Evolutionary conservation across 2,329 filamentous ascomycete genomes (phyloP).

Genomic region (Penicillium concentricum): DNA sequence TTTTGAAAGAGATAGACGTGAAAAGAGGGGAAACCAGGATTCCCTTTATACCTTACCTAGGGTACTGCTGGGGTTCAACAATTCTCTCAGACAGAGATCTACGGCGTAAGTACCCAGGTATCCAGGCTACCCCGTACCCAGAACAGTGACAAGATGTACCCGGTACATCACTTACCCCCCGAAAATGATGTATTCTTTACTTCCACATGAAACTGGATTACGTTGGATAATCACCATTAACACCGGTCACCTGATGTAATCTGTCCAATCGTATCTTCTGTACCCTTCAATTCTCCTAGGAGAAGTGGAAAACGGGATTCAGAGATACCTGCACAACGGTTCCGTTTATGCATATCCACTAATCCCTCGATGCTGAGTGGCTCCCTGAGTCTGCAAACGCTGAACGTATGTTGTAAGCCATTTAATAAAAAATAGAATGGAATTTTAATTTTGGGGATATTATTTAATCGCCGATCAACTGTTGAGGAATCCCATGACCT

Average conservation of each 20-base stretch:
- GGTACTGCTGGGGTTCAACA: too few relatives aligned
- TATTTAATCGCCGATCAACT: constrained; percentile 3
- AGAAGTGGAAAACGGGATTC: neutral
- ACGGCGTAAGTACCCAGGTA: constrained; percentile 11
- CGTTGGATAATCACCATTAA: too few relatives aligned
- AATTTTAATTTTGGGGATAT: neutral
- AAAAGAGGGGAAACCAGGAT: neutral
- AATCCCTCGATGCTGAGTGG: constrained; percentile 8
- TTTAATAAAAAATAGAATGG: neutral
- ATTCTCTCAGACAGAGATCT: constrained; percentile 8
- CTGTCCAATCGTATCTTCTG: too few relatives aligned
- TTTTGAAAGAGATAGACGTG: neutral
- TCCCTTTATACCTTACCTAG: too few relatives aligned
- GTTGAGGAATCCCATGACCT: constrained; percentile 15
- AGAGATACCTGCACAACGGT: neutral
- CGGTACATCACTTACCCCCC: constrained; percentile 14
- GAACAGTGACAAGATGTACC: constrained; percentile 17
- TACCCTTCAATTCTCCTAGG: neutral
- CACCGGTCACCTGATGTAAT: too few relatives aligned
- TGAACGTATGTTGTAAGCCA: neutral
- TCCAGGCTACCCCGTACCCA: constrained; percentile 21
- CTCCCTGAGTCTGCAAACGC: neutral
- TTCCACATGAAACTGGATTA: constrained; percentile 10
- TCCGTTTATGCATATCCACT: neutral
- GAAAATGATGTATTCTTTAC: neutral